Evolutionary conservation across 352 stramenopile genomes (phyloP).

Genomic region (Phytophthora podocarpi): DNA sequence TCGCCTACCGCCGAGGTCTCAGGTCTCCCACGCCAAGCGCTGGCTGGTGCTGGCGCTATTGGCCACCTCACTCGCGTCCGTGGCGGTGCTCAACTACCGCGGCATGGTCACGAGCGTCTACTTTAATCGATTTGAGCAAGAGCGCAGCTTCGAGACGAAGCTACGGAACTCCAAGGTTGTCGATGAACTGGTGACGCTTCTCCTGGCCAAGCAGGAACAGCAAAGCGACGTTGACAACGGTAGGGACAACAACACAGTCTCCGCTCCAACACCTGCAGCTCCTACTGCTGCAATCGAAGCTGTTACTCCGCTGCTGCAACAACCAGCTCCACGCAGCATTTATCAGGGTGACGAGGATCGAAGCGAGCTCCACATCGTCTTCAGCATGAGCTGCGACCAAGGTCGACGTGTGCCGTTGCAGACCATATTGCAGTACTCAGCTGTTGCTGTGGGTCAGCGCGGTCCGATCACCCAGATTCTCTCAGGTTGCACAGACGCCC

Average conservation of each 20-base stretch:
- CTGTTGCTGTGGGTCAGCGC: constrained; percentile 39
- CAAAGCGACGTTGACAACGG: neutral
- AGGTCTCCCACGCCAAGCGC: neutral
- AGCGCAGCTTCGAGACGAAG: constrained; percentile 2
- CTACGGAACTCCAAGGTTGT: constrained; percentile 16
- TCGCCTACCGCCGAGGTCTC: neutral
- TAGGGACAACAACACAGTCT: neutral
- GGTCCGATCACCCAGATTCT: constrained; percentile 63
- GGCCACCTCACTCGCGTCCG: constrained; percentile 19
- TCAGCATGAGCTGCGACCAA: constrained; percentile 59
- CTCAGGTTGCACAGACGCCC: constrained; percentile 42
- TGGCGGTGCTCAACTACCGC: constrained; percentile 45
- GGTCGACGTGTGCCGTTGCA: constrained; percentile 41
- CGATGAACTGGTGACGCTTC: constrained; percentile 28
- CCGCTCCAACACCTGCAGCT: neutral
- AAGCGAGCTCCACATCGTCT: constrained; percentile 54
- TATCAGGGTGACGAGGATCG: constrained; percentile 36
- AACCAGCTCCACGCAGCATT: constrained; percentile 15
- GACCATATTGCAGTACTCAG: constrained; percentile 54
- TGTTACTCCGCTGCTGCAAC: too few species aligned
- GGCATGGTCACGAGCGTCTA: constrained; percentile 17
- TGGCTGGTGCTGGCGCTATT: constrained; percentile 31
- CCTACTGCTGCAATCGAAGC: too few species aligned
- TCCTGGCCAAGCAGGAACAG: constrained; percentile 17
- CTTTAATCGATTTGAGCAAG: neutral